Base-by-base conservation (phyloP, 306 rosid species). In the Corylus avellana region DNA sequence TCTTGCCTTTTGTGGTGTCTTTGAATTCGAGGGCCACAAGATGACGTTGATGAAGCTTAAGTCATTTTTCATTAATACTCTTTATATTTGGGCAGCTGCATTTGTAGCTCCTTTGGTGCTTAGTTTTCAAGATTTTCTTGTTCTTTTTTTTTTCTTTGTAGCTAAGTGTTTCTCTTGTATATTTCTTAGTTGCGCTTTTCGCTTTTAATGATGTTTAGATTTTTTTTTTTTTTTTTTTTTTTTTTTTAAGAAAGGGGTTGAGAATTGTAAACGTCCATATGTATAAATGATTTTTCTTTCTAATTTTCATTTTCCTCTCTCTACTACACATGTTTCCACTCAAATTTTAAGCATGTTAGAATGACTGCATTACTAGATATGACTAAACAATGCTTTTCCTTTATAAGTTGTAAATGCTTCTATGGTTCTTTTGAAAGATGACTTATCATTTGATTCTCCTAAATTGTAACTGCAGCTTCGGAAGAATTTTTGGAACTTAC, bases 401-500 rank as follows among this genome's bases (percentile, higher is more conserved):
- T 64, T 16, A 16, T 2, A 29, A 32, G 9, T 59, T 2, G 1
- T 7, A 64, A 64, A 32, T 16, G 47, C 20, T 67, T 7, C 8
- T 55, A 13, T 39, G 70, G 44, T 6, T 70, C n/a, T 56, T 78
- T 46, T 74, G 67, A 9, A 39, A 70, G 48, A 14, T 73, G 62
- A 54, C 50, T 35, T 39, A 3, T 67, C 13, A 67, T 18, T 73
- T 68, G 14, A 46, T 64, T 54, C 39, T 78, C 47, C 39, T 81
- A 67, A 27, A 80, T 12, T 85, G 81, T 48, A 55, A 67, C 61
- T 89, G 90, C 97, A 95, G 98, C 98, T 78, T 95, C 98, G 1
- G 98, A 95, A 79, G 98, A 95, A 79, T 95, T 95, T 85, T 79
- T 95, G 85, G 98, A 95, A 80, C 98, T 92, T 74, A 86, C 89